Evolutionary conservation across 306 rosid species (phyloP).

Genomic region (Arachis stenosperma): DNA sequence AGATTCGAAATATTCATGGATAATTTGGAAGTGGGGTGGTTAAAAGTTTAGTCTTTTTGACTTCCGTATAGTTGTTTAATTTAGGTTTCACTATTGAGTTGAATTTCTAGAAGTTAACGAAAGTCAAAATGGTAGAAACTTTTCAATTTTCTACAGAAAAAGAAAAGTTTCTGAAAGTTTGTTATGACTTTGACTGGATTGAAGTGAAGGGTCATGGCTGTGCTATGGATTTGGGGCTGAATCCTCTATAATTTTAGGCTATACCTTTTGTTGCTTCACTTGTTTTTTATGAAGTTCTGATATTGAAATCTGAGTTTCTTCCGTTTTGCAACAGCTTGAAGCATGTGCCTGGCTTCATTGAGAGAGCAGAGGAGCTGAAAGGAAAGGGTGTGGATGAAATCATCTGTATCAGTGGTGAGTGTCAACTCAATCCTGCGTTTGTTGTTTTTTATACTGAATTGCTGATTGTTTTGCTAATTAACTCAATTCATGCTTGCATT

Average conservation of each 20-base stretch:
- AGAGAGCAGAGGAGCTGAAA: slow-evolving; percentile 73
- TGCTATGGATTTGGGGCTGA: neutral
- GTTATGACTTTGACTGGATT: neutral
- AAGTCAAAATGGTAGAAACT: neutral
- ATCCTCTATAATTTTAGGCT: slow-evolving; percentile 4
- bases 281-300: neutral
- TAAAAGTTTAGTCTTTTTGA: neutral
- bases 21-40: neutral
- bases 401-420: slow-evolving; percentile 72
- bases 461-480: neutral
- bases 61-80: neutral
- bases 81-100: neutral
- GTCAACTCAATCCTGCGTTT: neutral
- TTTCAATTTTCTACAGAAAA: neutral
- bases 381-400: slow-evolving; percentile 76
- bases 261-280: neutral
- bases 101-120: neutral
- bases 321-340: slow-evolving; percentile 55
- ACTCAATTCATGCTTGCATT: slow-evolving; percentile 16
- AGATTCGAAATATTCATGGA: neutral
- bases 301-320: slow-evolving; percentile 15
- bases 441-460: neutral
- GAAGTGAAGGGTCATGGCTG: slow-evolving; percentile 2
- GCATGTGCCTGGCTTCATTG: slow-evolving; percentile 87
- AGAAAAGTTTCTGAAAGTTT: neutral